These are phyloP conservation scores for Nicotiana tomentosiformis DNA, from an alignment of 257 asterid species.

Conservation along the genomic window DNA sequence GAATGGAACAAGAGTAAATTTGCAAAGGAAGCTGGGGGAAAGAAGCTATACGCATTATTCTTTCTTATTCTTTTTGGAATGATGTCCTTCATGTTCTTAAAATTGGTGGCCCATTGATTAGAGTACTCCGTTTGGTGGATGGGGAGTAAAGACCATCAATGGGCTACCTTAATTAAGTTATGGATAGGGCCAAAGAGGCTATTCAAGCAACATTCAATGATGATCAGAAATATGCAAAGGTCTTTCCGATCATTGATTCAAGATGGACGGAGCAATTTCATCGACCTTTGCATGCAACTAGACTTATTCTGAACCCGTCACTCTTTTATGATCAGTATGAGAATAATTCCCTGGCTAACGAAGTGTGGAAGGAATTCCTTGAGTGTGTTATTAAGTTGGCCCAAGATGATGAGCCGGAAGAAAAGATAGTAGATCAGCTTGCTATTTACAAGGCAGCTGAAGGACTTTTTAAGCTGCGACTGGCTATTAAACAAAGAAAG, in stretches of 20 bases:
- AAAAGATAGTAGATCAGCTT: neutral
- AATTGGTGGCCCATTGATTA: neutral
- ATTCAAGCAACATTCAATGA: neutral
- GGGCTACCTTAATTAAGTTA: neutral
- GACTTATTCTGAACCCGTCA: neutral
- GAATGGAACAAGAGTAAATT: neutral
- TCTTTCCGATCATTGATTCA: slow-evolving; percentile 9
- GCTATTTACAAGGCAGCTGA: neutral
- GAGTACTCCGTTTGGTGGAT: neutral
- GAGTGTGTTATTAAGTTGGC: neutral
- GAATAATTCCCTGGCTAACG: neutral
- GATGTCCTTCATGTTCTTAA: neutral
- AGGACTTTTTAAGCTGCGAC: neutral
- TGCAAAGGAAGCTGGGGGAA: neutral
- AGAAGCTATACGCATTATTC: neutral
- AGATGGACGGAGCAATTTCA: neutral
- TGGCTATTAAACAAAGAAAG: neutral
- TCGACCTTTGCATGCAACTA: slow-evolving; percentile 3
- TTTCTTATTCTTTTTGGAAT: neutral
- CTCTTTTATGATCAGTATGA: neutral
- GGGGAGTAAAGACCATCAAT: neutral
- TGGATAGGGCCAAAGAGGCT: neutral
- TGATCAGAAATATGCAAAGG: neutral
- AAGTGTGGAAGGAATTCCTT: neutral
- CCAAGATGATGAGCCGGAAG: neutral